Evolutionary conservation across 2,329 filamentous ascomycete species (phyloP), one percentile per base, ranked within the genome.

Genomic region (Nothopassalora personata): DNA sequence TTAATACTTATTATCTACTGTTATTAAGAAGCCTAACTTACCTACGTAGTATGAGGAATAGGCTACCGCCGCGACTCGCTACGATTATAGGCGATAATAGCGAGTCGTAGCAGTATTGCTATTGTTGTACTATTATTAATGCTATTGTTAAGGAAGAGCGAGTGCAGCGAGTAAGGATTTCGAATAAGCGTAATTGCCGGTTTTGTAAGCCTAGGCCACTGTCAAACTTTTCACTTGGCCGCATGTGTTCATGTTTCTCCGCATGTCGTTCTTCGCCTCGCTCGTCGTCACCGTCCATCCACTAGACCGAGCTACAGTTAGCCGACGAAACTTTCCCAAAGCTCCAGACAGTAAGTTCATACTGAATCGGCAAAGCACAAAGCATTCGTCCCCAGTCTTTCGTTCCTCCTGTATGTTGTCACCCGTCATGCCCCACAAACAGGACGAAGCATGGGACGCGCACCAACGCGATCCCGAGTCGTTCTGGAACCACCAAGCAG

Each of bases 401-500:
- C 39, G 5, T 43, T 43, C 15, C 39, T n/a, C 18, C 13, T 43
- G 13, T 43, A n/a, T 8, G n/a, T 43, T n/a, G 13, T n/a, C 39
- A 8, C 7, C 7, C 49, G 18, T 30, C 19, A 51, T 49, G 46
- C 61, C 65, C 15, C 71, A 73, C 62, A 69, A 70, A n/a, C 71
- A 73, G 64, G 71, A 73, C 64, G 63, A 66, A 58, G 71, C 72
- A 28, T 73, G 72, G 60, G 66, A 66, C 10, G 65, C 70, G 34
- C 68, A 71, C 53, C 67, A 71, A 56, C 61, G 62, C n/a, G 65
- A 72, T 52, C 74, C 68, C 34, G 61, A 66, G 57, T 69, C 66
- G 47, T 78, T 74, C 65, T 74, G 72, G 72, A 59, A 68, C 27
- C 67, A 70, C 53, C 71, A 73, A 58, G 91, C 91, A 5, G 79